Base-by-base conservation (phyloP, 116 monocot species). In the Cymodocea nodosa region DNA sequence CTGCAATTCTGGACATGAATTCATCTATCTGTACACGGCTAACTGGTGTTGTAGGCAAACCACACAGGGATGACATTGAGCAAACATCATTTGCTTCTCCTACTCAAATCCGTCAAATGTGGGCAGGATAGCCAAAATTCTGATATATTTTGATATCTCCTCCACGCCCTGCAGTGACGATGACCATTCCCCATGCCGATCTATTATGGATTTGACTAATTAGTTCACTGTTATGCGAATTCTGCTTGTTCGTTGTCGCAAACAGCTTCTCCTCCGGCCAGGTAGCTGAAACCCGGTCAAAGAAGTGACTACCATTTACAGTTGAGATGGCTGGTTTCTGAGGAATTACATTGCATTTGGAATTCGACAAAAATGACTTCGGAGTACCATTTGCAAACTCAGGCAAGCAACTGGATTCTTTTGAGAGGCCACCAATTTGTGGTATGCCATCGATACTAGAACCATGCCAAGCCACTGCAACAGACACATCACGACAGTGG, bases 401-500 rank as follows among this genome's bases (percentile, higher is more conserved):
- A 3, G 4, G 16, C 16, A 3, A 15, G 14, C 16, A 23, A 15
- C 23, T 23, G 15, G 1, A 51, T 37, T 64, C 0, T 34, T 22
- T 58, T 6, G 68, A 48, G 60, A 50, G 36, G 15, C 37, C 52
- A 61, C n/a, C 61, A n/a, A 56, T 39, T 67, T 60, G 62, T 0
- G 30, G 35, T 22, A 39, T 67, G 19, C 59, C 63, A 50, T 48
- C 52, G 0, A 61, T 17, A 51, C 62, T 61, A 17, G 59, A 52
- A 61, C 76, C 69, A 18, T 84, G 79, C 95, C 95, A 97, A 34
- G 90, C 74, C 22, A 83, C 75, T 7, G 87, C 95, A 35, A 83
- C 83, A 0, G 95, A 83, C 1, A 90, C 95, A 66, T 78, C 78
- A 17, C 23, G 78, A 35, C 85, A 90, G 70, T 90, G 74, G 76